Evolutionary conservation across 371 early-diverging fungal genomes (phyloP), one percentile per base, ranked within the genome.

Genomic region (Syncephalis plumigaleata): DNA sequence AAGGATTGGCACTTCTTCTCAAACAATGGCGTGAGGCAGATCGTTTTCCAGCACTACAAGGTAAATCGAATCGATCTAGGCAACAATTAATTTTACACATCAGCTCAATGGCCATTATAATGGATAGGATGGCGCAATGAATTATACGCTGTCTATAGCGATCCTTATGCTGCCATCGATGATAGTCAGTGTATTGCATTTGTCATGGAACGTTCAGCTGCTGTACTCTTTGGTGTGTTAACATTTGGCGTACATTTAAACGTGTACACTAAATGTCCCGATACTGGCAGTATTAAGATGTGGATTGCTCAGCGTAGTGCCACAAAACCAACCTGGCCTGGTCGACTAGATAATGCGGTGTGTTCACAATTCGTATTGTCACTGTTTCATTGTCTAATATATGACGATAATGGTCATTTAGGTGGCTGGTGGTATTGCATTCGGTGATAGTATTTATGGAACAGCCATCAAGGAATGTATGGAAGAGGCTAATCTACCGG

Each of bases 271-370:
- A 57, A 54, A 15, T 52, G 47, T 3, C 46, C 50, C 0, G 39
- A 57, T 0, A 55, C 52, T 5, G 76, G 31, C 31, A 4, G 75
- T 0, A 54, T 81, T 4, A 64, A 73, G 9, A 73, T 93, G 78
- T 93, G 96, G 92, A 68, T 90, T 8, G 92, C 85, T 2, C 63
- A 72, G 53, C 72, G 92, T 9, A 69, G 84, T 8, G 25, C 51
- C 20, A 74, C 75, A 4, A 95, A 95, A 53, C 84, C 65, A 16
- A 90, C 88, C 1, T 91, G 83, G 70, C 91, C 93, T 0, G 83
- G 84, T 1, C 55, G 75, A 55, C 59, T 92, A 39, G 96, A 92
- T 56, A 88, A 89, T 48, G 71, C 81, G 43, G 90, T 78, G 55
- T 47, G 66, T 60, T 31, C 13, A 11, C 21, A 37, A 44, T 17